Evolutionary conservation across 768 basidiomycete genomes (phyloP).

Genomic region (Leucocoprinus leucothites): DNA sequence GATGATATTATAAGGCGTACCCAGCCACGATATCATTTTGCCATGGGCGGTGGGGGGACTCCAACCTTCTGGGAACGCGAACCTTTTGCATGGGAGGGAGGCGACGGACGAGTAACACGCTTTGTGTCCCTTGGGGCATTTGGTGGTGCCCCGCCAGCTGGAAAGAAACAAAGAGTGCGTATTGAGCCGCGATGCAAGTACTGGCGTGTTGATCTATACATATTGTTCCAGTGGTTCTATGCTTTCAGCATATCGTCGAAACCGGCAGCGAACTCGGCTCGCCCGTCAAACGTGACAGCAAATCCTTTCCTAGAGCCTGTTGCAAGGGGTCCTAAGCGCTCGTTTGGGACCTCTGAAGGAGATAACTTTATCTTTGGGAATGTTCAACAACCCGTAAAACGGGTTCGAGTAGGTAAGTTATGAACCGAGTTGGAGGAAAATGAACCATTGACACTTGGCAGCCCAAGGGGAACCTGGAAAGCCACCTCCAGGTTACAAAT

Average conservation of each 20-base stretch:
- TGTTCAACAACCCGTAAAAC: slow-evolving; percentile 54
- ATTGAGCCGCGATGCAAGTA: neutral
- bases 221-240: slow-evolving; percentile 83
- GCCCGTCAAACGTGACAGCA: slow-evolving; percentile 60
- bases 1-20: slow-evolving; percentile 62
- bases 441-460: slow-evolving; percentile 13
- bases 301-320: slow-evolving; percentile 62
- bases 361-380: slow-evolving; percentile 74
- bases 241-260: slow-evolving; percentile 83
- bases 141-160: slow-evolving; percentile 52
- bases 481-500: slow-evolving; percentile 72
- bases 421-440: neutral
- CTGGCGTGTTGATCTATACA: neutral
- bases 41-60: slow-evolving; percentile 53
- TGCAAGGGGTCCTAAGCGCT: slow-evolving; percentile 48
- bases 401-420: slow-evolving; percentile 49
- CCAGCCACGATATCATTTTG: slow-evolving; percentile 88
- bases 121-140: slow-evolving; percentile 91
- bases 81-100: slow-evolving; percentile 83
- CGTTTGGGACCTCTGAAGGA: slow-evolving; percentile 42
- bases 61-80: slow-evolving; percentile 94
- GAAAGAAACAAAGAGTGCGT: slow-evolving; percentile 85
- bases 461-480: slow-evolving; percentile 45
- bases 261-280: slow-evolving; percentile 31
- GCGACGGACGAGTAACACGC: slow-evolving; percentile 62